phyloP scores from a whole-genome alignment of 306 rosid species.

The Citrullus mucosospermus region DNA sequence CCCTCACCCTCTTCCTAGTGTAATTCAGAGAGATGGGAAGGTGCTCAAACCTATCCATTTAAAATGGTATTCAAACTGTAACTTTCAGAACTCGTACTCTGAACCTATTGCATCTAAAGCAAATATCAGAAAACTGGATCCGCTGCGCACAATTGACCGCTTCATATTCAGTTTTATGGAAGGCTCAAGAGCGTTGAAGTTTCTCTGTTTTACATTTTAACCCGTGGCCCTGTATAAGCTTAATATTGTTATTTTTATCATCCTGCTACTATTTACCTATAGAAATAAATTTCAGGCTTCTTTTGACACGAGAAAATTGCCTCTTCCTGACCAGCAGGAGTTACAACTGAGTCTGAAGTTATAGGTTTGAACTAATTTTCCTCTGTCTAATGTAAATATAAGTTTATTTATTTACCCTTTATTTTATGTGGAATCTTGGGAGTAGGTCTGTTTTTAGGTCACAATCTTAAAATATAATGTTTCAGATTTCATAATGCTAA shows the following conservation, averaged over 20 bases:
- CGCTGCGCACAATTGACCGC: neutral
- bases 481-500: neutral
- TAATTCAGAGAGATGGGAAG: neutral
- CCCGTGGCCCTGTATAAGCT: neutral
- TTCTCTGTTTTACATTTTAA: neutral
- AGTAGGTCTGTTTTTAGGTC: neutral
- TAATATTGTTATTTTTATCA: neutral
- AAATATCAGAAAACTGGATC: neutral
- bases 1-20: neutral
- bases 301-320: neutral
- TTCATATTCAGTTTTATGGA: neutral
- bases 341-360: neutral
- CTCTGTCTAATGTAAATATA: neutral
- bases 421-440: neutral
- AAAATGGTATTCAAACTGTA: neutral
- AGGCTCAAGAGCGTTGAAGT: neutral
- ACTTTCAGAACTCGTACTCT: neutral
- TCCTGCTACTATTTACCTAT: neutral
- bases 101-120: neutral
- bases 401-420: neutral
- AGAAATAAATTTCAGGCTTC: neutral
- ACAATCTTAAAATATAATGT: neutral
- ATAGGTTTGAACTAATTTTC: neutral
- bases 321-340: neutral
- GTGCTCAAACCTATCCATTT: neutral